Percentiles rank a stretch among this genome's conserved stretches.
These are phyloP conservation scores for Backusella morwellensis DNA, from an alignment of 192 early-diverging fungal species.

Conservation along the genomic window DNA sequence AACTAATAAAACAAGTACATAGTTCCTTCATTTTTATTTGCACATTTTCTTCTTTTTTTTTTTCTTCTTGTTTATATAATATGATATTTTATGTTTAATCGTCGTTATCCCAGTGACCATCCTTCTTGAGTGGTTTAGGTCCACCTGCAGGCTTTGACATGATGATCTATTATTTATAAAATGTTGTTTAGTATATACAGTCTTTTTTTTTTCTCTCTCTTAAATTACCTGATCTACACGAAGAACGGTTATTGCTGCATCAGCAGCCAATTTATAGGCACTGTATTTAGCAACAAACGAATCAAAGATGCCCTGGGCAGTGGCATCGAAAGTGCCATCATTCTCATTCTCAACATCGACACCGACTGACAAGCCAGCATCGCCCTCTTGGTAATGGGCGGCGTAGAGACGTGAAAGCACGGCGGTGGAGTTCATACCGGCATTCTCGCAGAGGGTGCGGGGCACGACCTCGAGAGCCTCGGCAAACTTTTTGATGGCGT, in stretches of 20 bases:
- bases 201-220: neutral
- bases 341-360: conserved; percentile 81
- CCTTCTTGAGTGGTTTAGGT: conserved; percentile 86
- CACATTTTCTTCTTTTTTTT: neutral
- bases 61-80: neutral
- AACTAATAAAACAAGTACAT: too few species aligned
- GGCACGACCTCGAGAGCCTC: conserved; percentile 95
- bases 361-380: conserved; percentile 57
- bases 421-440: conserved; percentile 92
- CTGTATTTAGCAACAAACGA: conserved; percentile 79
- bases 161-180: conserved; percentile 65
- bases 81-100: neutral
- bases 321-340: conserved; percentile 76
- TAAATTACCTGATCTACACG: conserved; percentile 85
- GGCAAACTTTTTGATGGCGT: conserved; percentile 94
- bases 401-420: conserved; percentile 90
- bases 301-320: conserved; percentile 75
- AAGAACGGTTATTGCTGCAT: conserved; percentile 90
- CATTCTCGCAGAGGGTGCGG: conserved; percentile 92
- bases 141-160: conserved; percentile 98
- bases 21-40: too few species aligned
- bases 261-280: conserved; percentile 88
- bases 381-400: conserved; percentile 71
- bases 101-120: conserved; percentile 88
- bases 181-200: neutral